These are phyloP conservation scores for Capsella rubella DNA, from an alignment of 441 rosid genomes.

Conservation along the genomic window DNA sequence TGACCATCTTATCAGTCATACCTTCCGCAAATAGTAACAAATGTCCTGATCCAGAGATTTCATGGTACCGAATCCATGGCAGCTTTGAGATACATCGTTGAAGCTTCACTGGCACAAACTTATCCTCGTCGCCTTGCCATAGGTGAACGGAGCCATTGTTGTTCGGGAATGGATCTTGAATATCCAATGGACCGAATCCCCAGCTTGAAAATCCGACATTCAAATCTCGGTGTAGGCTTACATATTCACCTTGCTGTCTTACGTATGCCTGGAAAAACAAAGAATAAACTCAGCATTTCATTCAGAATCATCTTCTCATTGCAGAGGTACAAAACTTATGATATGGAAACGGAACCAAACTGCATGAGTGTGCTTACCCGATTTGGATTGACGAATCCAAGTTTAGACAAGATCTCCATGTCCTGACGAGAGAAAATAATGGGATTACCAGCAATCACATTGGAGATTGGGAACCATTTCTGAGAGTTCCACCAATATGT, in stretches of 20 bases:
- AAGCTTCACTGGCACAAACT: conserved; percentile 53
- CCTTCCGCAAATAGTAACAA: conserved; percentile 49
- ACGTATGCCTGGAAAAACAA: conserved; percentile 40
- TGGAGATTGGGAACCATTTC: conserved; percentile 57
- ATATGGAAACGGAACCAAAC: background rate
- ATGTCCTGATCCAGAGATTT: conserved; percentile 61
- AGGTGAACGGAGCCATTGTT: conserved; percentile 59
- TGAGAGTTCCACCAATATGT: conserved; percentile 73
- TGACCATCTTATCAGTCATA: conserved; percentile 52
- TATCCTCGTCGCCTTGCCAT: conserved; percentile 68
- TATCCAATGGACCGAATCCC: conserved; percentile 63
- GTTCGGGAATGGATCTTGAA: conserved; percentile 56
- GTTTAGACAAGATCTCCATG: conserved; percentile 45
- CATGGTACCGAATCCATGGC: conserved; percentile 70
- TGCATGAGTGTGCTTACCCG: conserved; percentile 26
- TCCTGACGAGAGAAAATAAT: conserved; percentile 56
- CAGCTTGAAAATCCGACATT: conserved; percentile 62
- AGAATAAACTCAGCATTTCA: background rate
- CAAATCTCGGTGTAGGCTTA: conserved; percentile 56
- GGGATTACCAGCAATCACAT: conserved; percentile 45
- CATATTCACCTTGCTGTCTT: conserved; percentile 59
- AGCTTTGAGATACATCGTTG: conserved; percentile 59
- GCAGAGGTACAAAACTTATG: background rate
- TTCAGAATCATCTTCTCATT: background rate
- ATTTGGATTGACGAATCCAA: conserved; percentile 23